These are phyloP conservation scores for Ophiostoma quercus DNA, from an alignment of 2,329 filamentous ascomycete genomes.

Conservation along the genomic window DNA sequence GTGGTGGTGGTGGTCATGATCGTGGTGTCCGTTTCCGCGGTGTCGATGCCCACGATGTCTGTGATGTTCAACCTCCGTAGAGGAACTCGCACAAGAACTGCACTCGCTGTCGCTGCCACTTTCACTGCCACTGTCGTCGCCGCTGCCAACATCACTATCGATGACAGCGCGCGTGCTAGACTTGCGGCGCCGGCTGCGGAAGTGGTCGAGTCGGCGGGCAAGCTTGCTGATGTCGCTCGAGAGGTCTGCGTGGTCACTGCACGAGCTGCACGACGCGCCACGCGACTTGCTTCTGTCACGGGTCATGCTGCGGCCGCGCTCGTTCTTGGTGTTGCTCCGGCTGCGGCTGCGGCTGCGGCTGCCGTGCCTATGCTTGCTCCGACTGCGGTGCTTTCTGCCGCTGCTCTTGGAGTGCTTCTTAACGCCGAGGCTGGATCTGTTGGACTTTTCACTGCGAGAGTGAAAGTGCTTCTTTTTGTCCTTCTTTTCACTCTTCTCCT, in stretches of 20 bases:
- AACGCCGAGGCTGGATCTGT: neutral
- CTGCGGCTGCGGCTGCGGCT: neutral
- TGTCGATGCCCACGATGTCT: neutral
- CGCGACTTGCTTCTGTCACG: neutral
- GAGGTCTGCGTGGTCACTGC: conserved; percentile 4
- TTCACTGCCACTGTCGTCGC: neutral
- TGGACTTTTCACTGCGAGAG: neutral
- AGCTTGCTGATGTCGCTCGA: conserved; percentile 16
- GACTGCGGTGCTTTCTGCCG: neutral
- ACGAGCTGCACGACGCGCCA: neutral
- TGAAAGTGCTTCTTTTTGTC: neutral
- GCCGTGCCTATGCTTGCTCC: neutral
- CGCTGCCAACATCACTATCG: neutral
- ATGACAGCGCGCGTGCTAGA: conserved; percentile 11
- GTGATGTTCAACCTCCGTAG: neutral
- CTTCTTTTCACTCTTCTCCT: neutral
- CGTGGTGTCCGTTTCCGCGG: too few relatives aligned
- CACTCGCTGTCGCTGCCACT: neutral
- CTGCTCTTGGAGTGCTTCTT: neutral
- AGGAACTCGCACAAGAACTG: neutral
- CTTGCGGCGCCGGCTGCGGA: neutral
- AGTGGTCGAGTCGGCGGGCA: conserved; percentile 13
- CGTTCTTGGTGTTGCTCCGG: neutral
- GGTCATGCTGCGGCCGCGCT: neutral
- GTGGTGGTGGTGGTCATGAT: neutral